Percentiles rank a stretch among this genome's conserved stretches.
phyloP scores from a whole-genome alignment of 805 yeast genomes.

The Millerozyma acaciae region DNA sequence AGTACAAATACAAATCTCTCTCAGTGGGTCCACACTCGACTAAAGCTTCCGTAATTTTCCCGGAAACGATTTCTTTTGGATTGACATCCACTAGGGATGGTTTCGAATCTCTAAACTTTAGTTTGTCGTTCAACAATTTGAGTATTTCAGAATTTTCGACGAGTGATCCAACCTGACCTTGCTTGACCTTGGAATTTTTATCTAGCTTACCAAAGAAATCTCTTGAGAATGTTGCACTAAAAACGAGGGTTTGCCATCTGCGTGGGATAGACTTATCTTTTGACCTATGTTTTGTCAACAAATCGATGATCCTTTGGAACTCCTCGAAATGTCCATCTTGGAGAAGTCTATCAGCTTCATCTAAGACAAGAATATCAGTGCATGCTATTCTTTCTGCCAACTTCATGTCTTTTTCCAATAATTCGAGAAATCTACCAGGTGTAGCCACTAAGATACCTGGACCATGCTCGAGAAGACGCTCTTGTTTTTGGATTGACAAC shows the following conservation, averaged over 20 bases:
- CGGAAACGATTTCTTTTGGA: conserved; percentile 76
- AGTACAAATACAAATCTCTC: conserved; percentile 85
- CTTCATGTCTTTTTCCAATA: conserved; percentile 60
- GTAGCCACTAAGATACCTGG: conserved; percentile 90
- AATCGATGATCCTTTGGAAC: conserved; percentile 69
- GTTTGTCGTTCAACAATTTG: conserved; percentile 59
- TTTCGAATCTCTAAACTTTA: conserved; percentile 61
- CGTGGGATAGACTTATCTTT: conserved; percentile 28
- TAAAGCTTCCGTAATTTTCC: conserved; percentile 74
- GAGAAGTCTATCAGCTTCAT: conserved; percentile 92
- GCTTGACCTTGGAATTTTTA: conserved; percentile 23
- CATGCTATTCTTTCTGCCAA: conserved; percentile 38
- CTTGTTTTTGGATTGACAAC: conserved; percentile 88
- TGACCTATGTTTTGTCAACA: conserved; percentile 51
- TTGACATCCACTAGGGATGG: conserved; percentile 81
- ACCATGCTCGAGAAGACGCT: conserved; percentile 65
- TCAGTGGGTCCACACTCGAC: conserved; percentile 89
- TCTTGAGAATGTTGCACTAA: conserved; percentile 87
- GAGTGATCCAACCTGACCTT: conserved; percentile 22
- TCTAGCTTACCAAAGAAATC: conserved; percentile 76
- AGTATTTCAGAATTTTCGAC: conserved; percentile 58
- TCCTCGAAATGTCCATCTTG: conserved; percentile 98
- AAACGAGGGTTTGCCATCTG: conserved; percentile 82
- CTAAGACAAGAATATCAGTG: conserved; percentile 61
- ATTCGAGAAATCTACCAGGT: conserved; percentile 88